Percentiles rank a stretch among this genome's conserved stretches.
phyloP scores from a whole-genome alignment of 805 yeast species.

The Myxozyma kluyveri region DNA sequence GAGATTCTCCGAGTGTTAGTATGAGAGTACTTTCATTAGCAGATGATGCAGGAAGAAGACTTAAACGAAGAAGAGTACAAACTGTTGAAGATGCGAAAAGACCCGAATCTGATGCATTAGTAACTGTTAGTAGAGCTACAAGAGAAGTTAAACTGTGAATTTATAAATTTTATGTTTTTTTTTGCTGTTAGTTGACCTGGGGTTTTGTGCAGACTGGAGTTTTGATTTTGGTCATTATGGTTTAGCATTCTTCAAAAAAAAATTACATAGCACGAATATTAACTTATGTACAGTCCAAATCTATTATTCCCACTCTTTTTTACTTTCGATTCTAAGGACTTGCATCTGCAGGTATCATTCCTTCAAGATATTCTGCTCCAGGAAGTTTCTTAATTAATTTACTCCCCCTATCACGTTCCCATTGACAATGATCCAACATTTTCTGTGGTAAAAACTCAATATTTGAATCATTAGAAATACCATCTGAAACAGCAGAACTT shows the following conservation, averaged over 20 bases:
- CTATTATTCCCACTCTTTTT: too few relatives aligned
- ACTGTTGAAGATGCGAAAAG: conserved; percentile 25
- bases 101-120: conserved; percentile 28
- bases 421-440: conserved; percentile 16
- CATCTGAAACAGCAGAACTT: conserved; percentile 8
- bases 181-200: too few relatives aligned
- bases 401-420: conserved; percentile 39
- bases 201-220: too few relatives aligned
- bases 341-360: conserved; percentile 6
- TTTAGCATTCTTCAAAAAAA: too few relatives aligned
- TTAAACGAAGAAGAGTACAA: conserved; percentile 26
- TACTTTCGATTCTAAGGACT: background rate
- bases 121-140: conserved; percentile 20
- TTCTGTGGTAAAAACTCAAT: background rate
- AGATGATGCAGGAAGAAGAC: conserved; percentile 27
- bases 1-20: conserved; percentile 33
- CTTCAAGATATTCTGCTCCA: conserved; percentile 35
- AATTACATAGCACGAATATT: background rate
- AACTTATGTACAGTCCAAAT: background rate
- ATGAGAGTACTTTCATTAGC: conserved; percentile 27
- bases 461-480: background rate
- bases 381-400: conserved; percentile 60
- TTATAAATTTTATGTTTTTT: background rate
- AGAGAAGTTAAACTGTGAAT: conserved; percentile 5
- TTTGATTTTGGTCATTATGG: too few relatives aligned